Percentiles rank a stretch among this genome's conserved stretches.
phyloP scores from a whole-genome alignment of 2,329 filamentous ascomycete species.

The Cercospora sp. region DNA sequence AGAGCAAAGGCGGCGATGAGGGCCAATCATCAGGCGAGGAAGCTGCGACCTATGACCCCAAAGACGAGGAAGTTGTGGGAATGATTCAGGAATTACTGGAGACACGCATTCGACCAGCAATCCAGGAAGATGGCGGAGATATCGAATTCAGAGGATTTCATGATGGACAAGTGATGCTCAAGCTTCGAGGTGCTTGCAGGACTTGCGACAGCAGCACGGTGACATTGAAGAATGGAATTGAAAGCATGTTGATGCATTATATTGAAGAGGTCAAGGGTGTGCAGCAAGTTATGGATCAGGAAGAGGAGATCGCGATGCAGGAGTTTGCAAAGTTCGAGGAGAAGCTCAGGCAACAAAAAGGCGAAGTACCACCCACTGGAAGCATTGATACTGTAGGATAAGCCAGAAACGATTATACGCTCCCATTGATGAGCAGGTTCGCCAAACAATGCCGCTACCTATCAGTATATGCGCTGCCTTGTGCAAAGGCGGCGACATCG shows the following conservation, averaged over 20 bases:
- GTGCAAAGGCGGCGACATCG: constrained; percentile 26
- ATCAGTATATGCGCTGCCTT: constrained; percentile 27
- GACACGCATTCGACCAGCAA: constrained; percentile 89
- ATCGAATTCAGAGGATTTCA: constrained; percentile 93
- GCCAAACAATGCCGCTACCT: constrained; percentile 1
- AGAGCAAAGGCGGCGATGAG: constrained; percentile 56
- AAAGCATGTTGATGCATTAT: constrained; percentile 88
- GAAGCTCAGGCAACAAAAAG: constrained; percentile 65
- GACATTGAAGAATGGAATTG: constrained; percentile 95
- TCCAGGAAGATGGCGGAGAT: constrained; percentile 96
- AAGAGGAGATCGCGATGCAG: constrained; percentile 81
- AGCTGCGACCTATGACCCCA: constrained; percentile 78
- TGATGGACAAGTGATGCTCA: constrained; percentile 68
- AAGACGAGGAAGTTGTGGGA: constrained; percentile 89
- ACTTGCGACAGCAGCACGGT: constrained; percentile 97
- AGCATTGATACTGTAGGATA: constrained; percentile 51
- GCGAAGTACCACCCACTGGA: constrained; percentile 54
- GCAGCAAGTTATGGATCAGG: constrained; percentile 83
- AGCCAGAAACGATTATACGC: not conserved
- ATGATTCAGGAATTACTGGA: constrained; percentile 99
- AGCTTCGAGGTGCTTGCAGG: constrained; percentile 87
- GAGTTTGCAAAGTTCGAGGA: constrained; percentile 97
- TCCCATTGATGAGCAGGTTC: not conserved
- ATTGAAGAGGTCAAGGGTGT: constrained; percentile 96
- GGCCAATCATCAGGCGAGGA: constrained; percentile 59